A percentile compares a stretch with the other conserved stretches of the same genome.
phyloP scores from a whole-genome alignment of 345 rosid genomes.

The Populus nigra region DNA sequence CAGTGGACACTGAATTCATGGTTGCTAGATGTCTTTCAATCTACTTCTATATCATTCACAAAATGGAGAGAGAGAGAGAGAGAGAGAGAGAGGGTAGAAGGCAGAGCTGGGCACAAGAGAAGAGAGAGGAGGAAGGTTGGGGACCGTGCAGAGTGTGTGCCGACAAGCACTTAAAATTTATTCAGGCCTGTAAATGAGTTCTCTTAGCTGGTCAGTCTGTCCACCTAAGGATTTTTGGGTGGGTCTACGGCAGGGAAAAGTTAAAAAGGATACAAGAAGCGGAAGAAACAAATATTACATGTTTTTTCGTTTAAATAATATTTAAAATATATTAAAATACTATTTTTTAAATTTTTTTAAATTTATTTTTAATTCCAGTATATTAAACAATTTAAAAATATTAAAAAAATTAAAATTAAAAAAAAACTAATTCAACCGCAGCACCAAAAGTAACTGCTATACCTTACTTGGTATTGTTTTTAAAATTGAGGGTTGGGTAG shows the following conservation, averaged over 20 bases:
- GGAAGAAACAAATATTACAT: constrained; percentile 4
- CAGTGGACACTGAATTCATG: constrained; percentile 14
- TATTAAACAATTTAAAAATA: too few species aligned
- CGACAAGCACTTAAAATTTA: background rate
- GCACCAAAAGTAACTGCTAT: too few species aligned
- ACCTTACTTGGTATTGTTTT: too few species aligned
- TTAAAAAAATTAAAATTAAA: too few species aligned
- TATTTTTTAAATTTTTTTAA: too few species aligned
- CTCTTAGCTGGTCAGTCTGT: constrained; percentile 8
- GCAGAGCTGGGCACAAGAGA: background rate
- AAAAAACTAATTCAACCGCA: too few species aligned
- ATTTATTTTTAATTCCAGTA: too few species aligned
- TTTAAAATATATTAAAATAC: too few species aligned
- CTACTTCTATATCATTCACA: background rate
- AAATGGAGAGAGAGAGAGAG: background rate
- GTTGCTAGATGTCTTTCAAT: background rate
- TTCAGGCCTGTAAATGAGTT: constrained; percentile 7
- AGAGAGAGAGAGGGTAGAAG: background rate
- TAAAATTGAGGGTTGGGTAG: too few species aligned
- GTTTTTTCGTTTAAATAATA: too few species aligned
- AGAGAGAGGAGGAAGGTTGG: background rate
- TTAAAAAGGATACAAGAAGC: background rate
- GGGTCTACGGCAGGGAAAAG: constrained; percentile 6
- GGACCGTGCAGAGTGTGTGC: constrained; percentile 1
- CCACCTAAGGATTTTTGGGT: background rate